Evolutionary conservation across 192 early-diverging fungal species (phyloP), one percentile per base, ranked within the genome.

Genomic region (Coemansia sp.): DNA sequence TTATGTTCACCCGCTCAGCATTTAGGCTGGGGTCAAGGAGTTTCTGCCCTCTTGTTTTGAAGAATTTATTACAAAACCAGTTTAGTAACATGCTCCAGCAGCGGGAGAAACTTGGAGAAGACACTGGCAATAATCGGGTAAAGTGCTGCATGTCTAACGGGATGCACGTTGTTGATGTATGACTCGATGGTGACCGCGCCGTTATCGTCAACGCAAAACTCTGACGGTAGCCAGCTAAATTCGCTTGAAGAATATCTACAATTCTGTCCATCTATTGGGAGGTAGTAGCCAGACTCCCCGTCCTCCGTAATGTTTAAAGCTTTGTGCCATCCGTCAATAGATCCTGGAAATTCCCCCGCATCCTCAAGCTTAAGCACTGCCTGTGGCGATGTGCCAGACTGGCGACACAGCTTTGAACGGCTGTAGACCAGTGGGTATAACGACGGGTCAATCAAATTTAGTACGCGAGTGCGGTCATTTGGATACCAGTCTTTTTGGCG

Each of bases 131-230:
- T 67, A 10, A 73, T 66, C 0, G 62, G 48, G 45, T 90, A 89
- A 59, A 87, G 37, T 2, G 77, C 73, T 17, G 66, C 62, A 59
- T 76, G 68, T 6, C 76, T 70, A 14, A 32, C 17, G 1, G 85
- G 88, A 59, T 90, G 80, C 4, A 89, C 55, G 60, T 90, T 90
- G 84, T 90, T 90, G 85, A 92, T 90, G 72, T 90, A 90, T 0
- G 86, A 87, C 14, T 63, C 21, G 38, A 86, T 67, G 0, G 32
- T 46, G 14, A 84, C 72, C 8, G 66, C 29, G 7, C 88, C 86
- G 17, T 79, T 67, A 0, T 74, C 50, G 5, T 5, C 32, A 1
- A 90, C 69, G 11, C 69, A 32, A 62, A 89, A 85, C 25, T 88
- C 88, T 3, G 84, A 68, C 0, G 89, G 88, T 4, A 91, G 76